phyloP scores from a whole-genome alignment of 371 early-diverging fungal genomes.

The Haplosporangium sp. region DNA sequence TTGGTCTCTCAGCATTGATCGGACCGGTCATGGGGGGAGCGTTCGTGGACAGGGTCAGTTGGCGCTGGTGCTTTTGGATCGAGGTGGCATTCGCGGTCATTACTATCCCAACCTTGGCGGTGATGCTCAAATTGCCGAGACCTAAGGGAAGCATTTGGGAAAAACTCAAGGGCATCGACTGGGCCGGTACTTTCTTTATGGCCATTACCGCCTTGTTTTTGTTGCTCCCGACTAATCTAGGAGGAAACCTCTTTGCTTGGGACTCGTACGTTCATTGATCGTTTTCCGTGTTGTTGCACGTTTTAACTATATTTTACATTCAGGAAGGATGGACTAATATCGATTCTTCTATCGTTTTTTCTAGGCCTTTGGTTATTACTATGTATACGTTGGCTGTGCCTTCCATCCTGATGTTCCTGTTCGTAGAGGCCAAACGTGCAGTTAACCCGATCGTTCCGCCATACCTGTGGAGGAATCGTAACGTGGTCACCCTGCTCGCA shows the following conservation, averaged over 20 bases:
- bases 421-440: conserved; percentile 69
- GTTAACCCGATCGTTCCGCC: conserved; percentile 69
- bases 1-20: conserved; percentile 55
- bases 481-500: conserved; percentile 58
- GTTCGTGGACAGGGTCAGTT: conserved; percentile 57
- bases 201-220: conserved; percentile 61
- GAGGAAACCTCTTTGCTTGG: conserved; percentile 79
- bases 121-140: conserved; percentile 49
- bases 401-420: conserved; percentile 61
- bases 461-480: conserved; percentile 54
- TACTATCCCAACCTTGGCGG: conserved; percentile 32
- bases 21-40: conserved; percentile 66
- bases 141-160: conserved; percentile 44
- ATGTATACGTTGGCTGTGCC: conserved; percentile 63
- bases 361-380: conserved; percentile 65
- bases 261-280: conserved; percentile 50
- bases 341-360: background rate
- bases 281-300: conserved; percentile 12
- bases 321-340: too few relatives aligned
- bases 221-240: conserved; percentile 75
- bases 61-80: conserved; percentile 67
- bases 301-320: background rate
- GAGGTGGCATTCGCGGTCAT: conserved; percentile 43
- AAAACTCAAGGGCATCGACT: conserved; percentile 53
- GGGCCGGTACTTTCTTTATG: conserved; percentile 38